Evolutionary conservation across 1,284 basidiomycete species (phyloP), one percentile per base, ranked within the genome.

Genomic region (Irpex lacteus): DNA sequence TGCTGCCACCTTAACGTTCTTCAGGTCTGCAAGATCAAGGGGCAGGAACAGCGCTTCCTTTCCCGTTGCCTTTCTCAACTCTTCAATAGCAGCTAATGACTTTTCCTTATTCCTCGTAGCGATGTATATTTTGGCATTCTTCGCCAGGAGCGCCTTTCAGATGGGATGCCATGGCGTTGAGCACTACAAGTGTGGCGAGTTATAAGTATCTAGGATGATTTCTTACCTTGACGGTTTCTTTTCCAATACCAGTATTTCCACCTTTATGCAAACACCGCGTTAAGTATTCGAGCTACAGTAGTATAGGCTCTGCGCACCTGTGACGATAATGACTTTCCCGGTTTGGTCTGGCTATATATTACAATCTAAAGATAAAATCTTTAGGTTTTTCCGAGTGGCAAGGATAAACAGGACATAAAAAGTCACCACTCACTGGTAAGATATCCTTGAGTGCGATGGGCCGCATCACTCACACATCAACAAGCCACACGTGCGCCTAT

Each of bases 61-160:
- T 13, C 70, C 72, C 0, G 73, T 76, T 40, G 69, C 72, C 38
- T 71, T 53, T 68, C 76, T 77, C 65, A 85, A 76, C 64, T 77
- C 71, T 1, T 72, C 68, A 53, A 86, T 82, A 1, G 81, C 81
- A 0, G 70, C 71, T n/a, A 71, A 32, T 0, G 79, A 79, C 59
- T 79, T 81, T n/a, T 71, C 65, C 57, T 72, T 70, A 52, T 72
- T 75, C 21, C 84, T 74, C 18, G 77, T 72, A 11, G 81, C 82
- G 67, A 88, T 76, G 70, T 85, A 86, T 3, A 88, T 85, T 64
- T 76, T 84, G 5, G 84, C 83, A 59, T 81, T 78, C 65, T 81
- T 69, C 37, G 37, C 47, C 8, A 70, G 61, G 18, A 70, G 65
- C n/a, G 57, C 60, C 67, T 47, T 47, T 40, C 3, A 53, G 34